Conservation (phyloP, 495 filamentous ascomycete species). For the Diplogelasinospora grovesii region DNA sequence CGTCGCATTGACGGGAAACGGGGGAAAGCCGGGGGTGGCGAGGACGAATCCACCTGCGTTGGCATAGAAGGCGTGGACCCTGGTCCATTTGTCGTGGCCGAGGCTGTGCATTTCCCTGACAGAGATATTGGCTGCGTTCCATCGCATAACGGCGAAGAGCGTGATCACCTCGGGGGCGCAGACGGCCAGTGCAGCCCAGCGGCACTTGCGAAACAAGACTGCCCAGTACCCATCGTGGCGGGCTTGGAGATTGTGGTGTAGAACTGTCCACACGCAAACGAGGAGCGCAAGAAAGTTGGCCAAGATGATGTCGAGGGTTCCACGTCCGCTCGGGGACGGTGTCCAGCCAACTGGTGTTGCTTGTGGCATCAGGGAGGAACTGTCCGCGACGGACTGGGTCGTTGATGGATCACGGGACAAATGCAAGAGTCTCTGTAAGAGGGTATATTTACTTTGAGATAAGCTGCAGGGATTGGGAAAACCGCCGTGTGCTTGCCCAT, state of each 20-base stretch:
- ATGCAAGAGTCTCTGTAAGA: too few relatives aligned
- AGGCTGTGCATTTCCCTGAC: conserved; percentile 10
- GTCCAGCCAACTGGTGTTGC: too few relatives aligned
- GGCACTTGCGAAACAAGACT: conserved; percentile 12
- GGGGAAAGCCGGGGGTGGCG: conserved; percentile 8
- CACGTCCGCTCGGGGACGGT: conserved; percentile 16
- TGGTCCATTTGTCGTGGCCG: conserved; percentile 25
- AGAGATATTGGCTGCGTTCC: conserved; percentile 3
- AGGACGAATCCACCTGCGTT: conserved; percentile 34
- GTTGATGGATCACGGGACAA: too few relatives aligned
- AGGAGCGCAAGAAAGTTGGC: conserved; percentile 22
- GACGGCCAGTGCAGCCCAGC: conserved; percentile 24
- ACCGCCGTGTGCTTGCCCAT: too few relatives aligned
- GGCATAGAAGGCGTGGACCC: conserved; percentile 31
- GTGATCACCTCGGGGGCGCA: conserved; percentile 27
- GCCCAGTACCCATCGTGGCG: conserved; percentile 7
- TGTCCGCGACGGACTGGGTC: too few relatives aligned
- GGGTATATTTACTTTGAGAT: too few relatives aligned
- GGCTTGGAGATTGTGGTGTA: conserved; percentile 30
- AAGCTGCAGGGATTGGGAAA: too few relatives aligned
- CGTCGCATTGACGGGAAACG: conserved; percentile 28
- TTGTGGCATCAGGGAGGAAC: too few relatives aligned
- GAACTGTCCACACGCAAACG: conserved; percentile 21
- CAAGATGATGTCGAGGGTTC: conserved; percentile 30
- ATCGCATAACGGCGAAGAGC: conserved; percentile 8